Base-by-base conservation (phyloP, 345 rosid species). In the Brassica carinata region DNA sequence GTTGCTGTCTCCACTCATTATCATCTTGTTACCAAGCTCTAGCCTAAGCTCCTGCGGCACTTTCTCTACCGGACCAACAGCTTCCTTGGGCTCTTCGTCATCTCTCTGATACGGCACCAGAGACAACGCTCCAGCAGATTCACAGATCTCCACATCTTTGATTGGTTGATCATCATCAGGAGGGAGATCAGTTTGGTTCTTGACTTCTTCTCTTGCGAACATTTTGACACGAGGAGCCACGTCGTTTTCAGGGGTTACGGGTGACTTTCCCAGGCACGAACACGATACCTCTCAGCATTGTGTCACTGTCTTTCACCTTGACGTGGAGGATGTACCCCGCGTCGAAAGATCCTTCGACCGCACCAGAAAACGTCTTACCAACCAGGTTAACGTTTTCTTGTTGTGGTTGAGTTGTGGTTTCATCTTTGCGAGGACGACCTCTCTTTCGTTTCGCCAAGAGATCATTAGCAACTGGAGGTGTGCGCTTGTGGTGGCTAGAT, bases 311-410 rank as follows among this genome's bases (percentile, higher is more conserved):
- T 9, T 82, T 85, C 19, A 89, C 85, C 78, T 83, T 89, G 33
- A 89, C 92, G 26, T 84, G 85, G 36, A 92, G 84, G 43, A 89
- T 70, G 69, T 92, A 92, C 26, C 97, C 93, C 18, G 89, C 91
- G 19, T 89, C 94, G 66, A 92, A 89, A 29, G 88, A 68, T 71
- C 90, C 90, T 69, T 86, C 92, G 5, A 90, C 82, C 63, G 88
- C 90, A 30, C 97, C 94, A 64, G 86, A 76, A 73, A 92, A 83
- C 59, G 31, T 59, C 73, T 87, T 81, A 34, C 97, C 94, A 7
- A 89, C 83, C 91, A 90, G 80, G 9, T 55, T 23, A 3, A 5
- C 8, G 48, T 23, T 74, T 77, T 67, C 87, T 10, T 64, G 85
- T 43, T 71, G 87, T 18, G 55, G 55, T 2, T 45, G 55, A 11